Evolutionary conservation across 495 filamentous ascomycete genomes (phyloP), one percentile per base, ranked within the genome.

Genomic region (Aspergillus funiculosus): DNA sequence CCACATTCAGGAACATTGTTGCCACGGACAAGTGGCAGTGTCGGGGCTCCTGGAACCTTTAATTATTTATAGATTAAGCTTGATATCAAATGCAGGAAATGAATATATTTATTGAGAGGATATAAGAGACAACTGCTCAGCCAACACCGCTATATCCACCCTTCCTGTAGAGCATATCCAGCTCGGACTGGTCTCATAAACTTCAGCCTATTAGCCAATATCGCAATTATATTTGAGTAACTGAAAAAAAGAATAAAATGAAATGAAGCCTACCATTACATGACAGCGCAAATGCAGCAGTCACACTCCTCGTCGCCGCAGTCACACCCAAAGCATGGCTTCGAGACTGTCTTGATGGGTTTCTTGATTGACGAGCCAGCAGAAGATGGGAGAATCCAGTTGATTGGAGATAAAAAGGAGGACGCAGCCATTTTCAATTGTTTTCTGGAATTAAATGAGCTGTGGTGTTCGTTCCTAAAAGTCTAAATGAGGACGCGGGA

Each of bases 241-340:
- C n/a, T n/a, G n/a, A 18, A 21, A 7, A 26, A 9, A 0, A 22
- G 6, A n/a, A 34, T 14, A 21, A 19, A 46, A 14, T 30, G 10
- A 25, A 18, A 32, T 18, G 15, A 18, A 22, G 37, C 20, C 9
- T 49, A 41, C 38, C 46, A 43, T 66, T 53, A 71, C 68, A 72
- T 72, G 45, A 72, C 62, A 18, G 63, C 66, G 42, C 68, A 72
- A 39, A 72, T 67, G 39, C 68, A 72, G 41, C 61, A 68, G 41
- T 72, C 68, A 29, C 68, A 72, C 38, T 66, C 68, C 22, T 67
- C 66, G 43, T 66, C 67, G 2, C 68, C 66, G 26, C 68, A 72
- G 37, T 69, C 68, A 29, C 68, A 72, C 4, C 67, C 68, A 39
- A 72, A 72, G 32, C 68, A 72, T 1, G 67, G 68, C 46, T 72